Evolutionary conservation across 192 early-diverging fungal genomes (phyloP).

Genomic region (Bifiguratus adelaidae): DNA sequence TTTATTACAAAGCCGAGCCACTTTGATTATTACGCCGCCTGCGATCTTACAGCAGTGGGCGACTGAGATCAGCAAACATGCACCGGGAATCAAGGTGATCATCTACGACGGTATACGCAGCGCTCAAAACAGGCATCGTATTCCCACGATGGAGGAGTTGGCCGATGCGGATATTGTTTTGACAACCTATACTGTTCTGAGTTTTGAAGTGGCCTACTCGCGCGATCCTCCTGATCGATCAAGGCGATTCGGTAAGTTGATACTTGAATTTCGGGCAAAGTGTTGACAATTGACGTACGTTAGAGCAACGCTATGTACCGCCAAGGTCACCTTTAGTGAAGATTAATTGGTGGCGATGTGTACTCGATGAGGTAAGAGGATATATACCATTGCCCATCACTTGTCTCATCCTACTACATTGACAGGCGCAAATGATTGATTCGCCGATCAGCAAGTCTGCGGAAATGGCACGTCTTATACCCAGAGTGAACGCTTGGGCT

Average conservation of each 20-base stretch:
- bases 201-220: conserved; percentile 40
- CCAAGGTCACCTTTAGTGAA: conserved; percentile 29
- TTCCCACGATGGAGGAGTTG: conserved; percentile 11
- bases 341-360: conserved; percentile 47
- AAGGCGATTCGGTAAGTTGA: conserved; percentile 14
- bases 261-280: no score
- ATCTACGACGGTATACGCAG: conserved; percentile 27
- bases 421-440: conserved; percentile 61
- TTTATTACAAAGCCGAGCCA: conserved; percentile 24
- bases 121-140: neutral
- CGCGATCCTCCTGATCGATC: conserved; percentile 20
- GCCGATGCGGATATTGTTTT: conserved; percentile 41
- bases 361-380: conserved; percentile 43
- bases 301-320: conserved; percentile 19
- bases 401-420: no score
- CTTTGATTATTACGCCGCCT: conserved; percentile 51
- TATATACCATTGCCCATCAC: no score
- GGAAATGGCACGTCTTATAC: conserved; percentile 44
- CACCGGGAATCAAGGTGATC: conserved; percentile 25
- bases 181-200: conserved; percentile 43
- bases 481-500: conserved; percentile 47
- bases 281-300: no score
- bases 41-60: conserved; percentile 58
- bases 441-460: conserved; percentile 25
- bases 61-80: conserved; percentile 38